These are phyloP conservation scores for Saccharomyces hybrid DNA, from an alignment of 1,139 yeast species.

Conservation along the genomic window DNA sequence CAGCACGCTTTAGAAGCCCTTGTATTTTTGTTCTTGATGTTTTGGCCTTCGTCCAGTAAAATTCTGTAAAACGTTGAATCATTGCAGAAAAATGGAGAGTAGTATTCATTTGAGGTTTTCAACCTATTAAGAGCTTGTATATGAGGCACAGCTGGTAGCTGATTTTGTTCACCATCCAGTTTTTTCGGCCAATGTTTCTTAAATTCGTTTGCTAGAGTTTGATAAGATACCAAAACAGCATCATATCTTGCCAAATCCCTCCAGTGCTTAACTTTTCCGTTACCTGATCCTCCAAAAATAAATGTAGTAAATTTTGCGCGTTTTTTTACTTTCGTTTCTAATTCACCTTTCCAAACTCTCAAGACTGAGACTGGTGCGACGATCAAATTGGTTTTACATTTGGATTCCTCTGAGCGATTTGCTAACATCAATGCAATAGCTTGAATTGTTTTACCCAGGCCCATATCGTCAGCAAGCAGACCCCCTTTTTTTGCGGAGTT, in stretches of 20 bases:
- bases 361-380: conserved; percentile 81
- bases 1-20: conserved; percentile 62
- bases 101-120: conserved; percentile 34
- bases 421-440: conserved; percentile 62
- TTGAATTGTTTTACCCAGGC: conserved; percentile 86
- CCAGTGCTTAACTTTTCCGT: conserved; percentile 39
- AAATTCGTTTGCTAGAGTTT: conserved; percentile 59
- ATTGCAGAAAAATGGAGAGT: conserved; percentile 59
- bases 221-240: conserved; percentile 70
- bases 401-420: conserved; percentile 36
- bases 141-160: conserved; percentile 37
- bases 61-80: conserved; percentile 56
- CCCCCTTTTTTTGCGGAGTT: conserved; percentile 61
- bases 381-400: conserved; percentile 54
- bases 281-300: conserved; percentile 51
- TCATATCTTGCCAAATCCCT: conserved; percentile 50
- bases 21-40: conserved; percentile 67
- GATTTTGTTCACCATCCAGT: conserved; percentile 13
- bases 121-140: conserved; percentile 28
- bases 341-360: conserved; percentile 78
- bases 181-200: conserved; percentile 44
- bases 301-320: conserved; percentile 41
- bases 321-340: conserved; percentile 51
- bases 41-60: conserved; percentile 86
- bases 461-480: conserved; percentile 89